Base-by-base conservation (phyloP, 2,329 filamentous ascomycete genomes). In the Mycosphaerelloides madeirae region DNA sequence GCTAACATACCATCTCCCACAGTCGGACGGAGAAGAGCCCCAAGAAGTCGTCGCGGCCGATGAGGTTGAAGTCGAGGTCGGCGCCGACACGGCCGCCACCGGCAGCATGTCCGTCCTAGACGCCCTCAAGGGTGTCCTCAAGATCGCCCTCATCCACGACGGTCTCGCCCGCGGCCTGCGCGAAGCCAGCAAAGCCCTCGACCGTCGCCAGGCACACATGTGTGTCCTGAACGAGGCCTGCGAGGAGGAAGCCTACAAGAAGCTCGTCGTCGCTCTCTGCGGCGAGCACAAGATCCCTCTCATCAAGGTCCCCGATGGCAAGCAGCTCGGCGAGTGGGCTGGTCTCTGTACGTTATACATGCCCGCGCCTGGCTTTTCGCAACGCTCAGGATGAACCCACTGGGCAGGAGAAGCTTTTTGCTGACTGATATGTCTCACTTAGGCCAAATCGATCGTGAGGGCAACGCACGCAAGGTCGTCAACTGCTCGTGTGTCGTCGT, bases 11-110 rank as follows among this genome's bases (percentile, higher is more conserved):
- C 31, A n/a, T 4, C 28, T 22, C 20, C 20, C 43, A 52, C 61
- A 96, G 93, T 97, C 91, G 89, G 91, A 97, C 89, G 91, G 91
- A 97, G 93, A 97, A 96, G 91, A 97, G 85, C 89, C 84, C 75
- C 73, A 63, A 47, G 85, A 87, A 70, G 89, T 81, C 68, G 71
- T 74, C 68, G 81, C 85, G 70, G 74, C 78, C 67, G 80, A 83
- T 65, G 93, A 96, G 80, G 90, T 97, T 75, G 93, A 96, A 80
- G 90, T 97, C 75, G 91, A 97, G 77, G 89, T 96, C 71, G 85
- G 85, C 70, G 89, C 86, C 74, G 90, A 95, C 70, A 73, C 83
- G 71, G 78, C 78, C 69, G 66, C 65, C 54, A 87, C 89, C 74
- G 88, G 89, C 80, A 57, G 55, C 61, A 97, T 98, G 90, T 90